Evolutionary conservation across 345 rosid species (phyloP), one percentile per base, ranked within the genome.

Genomic region (Aquilaria sinensis): DNA sequence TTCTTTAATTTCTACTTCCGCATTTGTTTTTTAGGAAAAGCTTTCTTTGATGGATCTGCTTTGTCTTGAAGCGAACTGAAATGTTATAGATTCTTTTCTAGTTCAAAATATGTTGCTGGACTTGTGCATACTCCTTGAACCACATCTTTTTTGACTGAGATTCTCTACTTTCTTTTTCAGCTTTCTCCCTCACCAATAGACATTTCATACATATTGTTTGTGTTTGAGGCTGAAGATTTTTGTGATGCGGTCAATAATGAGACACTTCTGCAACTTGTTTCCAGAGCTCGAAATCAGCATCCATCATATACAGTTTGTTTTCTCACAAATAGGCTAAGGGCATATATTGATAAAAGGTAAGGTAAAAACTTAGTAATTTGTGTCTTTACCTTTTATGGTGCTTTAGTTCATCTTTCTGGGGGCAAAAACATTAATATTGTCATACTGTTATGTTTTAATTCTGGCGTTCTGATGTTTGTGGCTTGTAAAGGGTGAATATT

Each of bases 261-360:
- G 58, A 82, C 72, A 32, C 61, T 93, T 72, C 47, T 82, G 62
- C 78, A 81, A 66, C 86, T 79, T 47, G 81, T 88, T 71, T 78
- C 89, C 49, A 69, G 70, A 66, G 82, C 83, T 66, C 85, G 71
- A 66, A 76, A 73, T 47, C 83, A n/a, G 63, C 88, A 87, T 76
- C 92, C 98, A 57, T 83, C 79, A 23, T 81, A 86, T 71, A 85
- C 88, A n/a, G 73, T 90, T 67, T 94, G 99, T 82, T 94, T 75
- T 66, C 84, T 90, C 61, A 94, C 90, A 71, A 86, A 88, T 78
- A 94, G 84, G 80, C 67, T 88, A 74, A 78, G 79, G 83, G 85
- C 92, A 53, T 85, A 88, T 61, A 69, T 94, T 66, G 80, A 80
- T 70, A 90, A 85, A 77, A 86, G 86, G 98, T 93, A 57, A 63